Conservation (phyloP, 257 asterid species). For the Gentiana straminea region DNA sequence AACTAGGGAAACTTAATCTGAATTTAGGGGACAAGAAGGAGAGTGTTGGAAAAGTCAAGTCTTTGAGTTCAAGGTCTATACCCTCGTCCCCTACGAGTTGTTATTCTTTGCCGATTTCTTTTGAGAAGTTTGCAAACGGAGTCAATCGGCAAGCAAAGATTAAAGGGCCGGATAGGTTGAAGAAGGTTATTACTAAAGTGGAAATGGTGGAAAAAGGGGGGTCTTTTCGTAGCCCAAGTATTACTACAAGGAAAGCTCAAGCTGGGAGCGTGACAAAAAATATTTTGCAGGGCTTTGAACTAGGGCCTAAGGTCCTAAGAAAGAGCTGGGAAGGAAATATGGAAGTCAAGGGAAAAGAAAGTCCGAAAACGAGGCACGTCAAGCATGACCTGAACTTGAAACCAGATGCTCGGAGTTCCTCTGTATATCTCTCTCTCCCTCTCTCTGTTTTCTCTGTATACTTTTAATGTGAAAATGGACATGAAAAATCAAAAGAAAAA, state of each 20-base stretch:
- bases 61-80: slow-evolving; percentile 75
- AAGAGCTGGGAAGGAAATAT: slow-evolving; percentile 98
- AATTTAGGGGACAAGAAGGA: slow-evolving; percentile 60
- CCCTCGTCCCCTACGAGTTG: slow-evolving; percentile 95
- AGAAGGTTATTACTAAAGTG: slow-evolving; percentile 32
- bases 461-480: not conserved
- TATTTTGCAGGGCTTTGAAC: slow-evolving; percentile 57
- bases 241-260: slow-evolving; percentile 32
- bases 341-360: slow-evolving; percentile 68
- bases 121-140: slow-evolving; percentile 83
- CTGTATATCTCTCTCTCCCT: slow-evolving; percentile 39
- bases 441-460: not conserved
- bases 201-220: slow-evolving; percentile 50
- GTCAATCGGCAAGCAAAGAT: slow-evolving; percentile 69
- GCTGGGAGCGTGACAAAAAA: slow-evolving; percentile 49
- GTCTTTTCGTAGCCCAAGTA: slow-evolving; percentile 37
- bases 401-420: slow-evolving; percentile 55
- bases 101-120: slow-evolving; percentile 84
- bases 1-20: slow-evolving; percentile 52
- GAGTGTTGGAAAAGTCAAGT: slow-evolving; percentile 37
- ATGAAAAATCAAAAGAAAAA: not conserved
- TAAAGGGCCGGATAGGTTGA: slow-evolving; percentile 66
- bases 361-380: slow-evolving; percentile 60
- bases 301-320: slow-evolving; percentile 87
- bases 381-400: slow-evolving; percentile 36